Base-by-base conservation (phyloP, 2,329 filamentous ascomycete species). In the Daldinia sp. region DNA sequence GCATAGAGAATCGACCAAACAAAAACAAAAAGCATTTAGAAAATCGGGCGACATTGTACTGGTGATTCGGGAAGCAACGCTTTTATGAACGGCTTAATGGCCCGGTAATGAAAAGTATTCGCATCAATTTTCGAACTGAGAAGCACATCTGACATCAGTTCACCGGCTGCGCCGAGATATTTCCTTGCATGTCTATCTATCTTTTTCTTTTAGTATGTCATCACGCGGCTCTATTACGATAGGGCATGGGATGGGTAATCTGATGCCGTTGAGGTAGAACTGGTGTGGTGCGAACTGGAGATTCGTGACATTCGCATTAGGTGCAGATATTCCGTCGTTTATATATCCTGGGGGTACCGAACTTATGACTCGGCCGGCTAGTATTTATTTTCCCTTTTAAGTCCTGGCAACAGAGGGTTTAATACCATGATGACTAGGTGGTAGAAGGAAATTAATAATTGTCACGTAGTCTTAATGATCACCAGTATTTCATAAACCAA, bases 31-130 rank as follows among this genome's bases (percentile, higher is more conserved):
- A 23, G 15, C 51, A 39, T 18, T 61, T 56, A 68, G 35, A 65
- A 26, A 53, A 35, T 35, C 39, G 46, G 68, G 63, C 48, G 44
- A 54, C 60, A 67, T 60, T 61, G 57, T 30, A 48, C 53, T 62
- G 56, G 63, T 61, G 61, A 48, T 64, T 64, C 46, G 56, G 60
- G 60, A 66, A 55, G 54, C 56, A 58, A 63, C 62, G 42, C 54
- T 63, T 60, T 65, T 65, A 44, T 60, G 51, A 66, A 63, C 53
- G 63, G 65, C 65, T 55, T 20, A 15, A 56, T 57, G 23, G 68
- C 68, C 55, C 53, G 66, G 66, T 71, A 71, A 71, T 71, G 63
- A 67, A 67, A 66, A 70, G 58, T 54, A 44, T n/a, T 44, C 20
- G 39, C 42, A 53, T 41, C 59, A 59, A 59, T 35, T 50, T 59